Percentiles rank a stretch among this genome's conserved stretches.
Evolutionary conservation across 2,329 filamentous ascomycete species (phyloP).

Genomic region (Penicillium aurantiogriseum): DNA sequence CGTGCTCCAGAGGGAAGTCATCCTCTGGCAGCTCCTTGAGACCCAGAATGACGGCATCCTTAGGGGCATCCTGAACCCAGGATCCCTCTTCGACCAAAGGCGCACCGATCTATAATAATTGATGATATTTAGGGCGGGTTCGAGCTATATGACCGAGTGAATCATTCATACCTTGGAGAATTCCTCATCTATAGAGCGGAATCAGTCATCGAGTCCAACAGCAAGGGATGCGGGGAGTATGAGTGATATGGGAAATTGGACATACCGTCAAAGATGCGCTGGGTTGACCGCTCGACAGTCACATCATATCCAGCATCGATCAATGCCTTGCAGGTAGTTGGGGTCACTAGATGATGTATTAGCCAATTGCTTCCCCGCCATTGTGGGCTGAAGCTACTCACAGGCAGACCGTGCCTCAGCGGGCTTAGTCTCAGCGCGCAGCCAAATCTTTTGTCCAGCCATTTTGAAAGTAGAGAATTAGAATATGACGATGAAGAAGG

Average conservation of each 20-base stretch:
- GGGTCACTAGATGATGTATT: constrained; percentile 40
- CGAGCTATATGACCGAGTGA: neutral
- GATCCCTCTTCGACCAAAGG: constrained; percentile 64
- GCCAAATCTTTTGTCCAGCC: constrained; percentile 49
- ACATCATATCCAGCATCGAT: constrained; percentile 68
- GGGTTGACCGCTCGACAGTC: constrained; percentile 65
- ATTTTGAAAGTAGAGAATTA: constrained; percentile 19
- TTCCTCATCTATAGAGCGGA: constrained; percentile 31
- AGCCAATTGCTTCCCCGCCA: constrained; percentile 6
- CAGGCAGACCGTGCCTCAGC: constrained; percentile 55
- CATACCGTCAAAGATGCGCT: constrained; percentile 58
- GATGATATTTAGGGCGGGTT: constrained; percentile 44
- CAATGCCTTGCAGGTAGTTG: constrained; percentile 59
- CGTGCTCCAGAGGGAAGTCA: constrained; percentile 68
- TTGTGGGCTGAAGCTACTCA: constrained; percentile 24
- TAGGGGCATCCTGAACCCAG: constrained; percentile 64
- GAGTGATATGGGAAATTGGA: neutral
- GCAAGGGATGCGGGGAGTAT: neutral
- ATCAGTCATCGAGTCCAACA: constrained; percentile 13
- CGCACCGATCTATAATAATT: constrained; percentile 59
- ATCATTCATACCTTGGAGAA: constrained; percentile 34
- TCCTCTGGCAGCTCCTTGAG: constrained; percentile 77
- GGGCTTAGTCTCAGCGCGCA: constrained; percentile 61
- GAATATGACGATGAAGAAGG: neutral
- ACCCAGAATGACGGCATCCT: constrained; percentile 69